Percentiles rank a stretch among this genome's conserved stretches.
Conservation (phyloP, 179 eudicot genomes). For the Carnegiea gigantea region DNA sequence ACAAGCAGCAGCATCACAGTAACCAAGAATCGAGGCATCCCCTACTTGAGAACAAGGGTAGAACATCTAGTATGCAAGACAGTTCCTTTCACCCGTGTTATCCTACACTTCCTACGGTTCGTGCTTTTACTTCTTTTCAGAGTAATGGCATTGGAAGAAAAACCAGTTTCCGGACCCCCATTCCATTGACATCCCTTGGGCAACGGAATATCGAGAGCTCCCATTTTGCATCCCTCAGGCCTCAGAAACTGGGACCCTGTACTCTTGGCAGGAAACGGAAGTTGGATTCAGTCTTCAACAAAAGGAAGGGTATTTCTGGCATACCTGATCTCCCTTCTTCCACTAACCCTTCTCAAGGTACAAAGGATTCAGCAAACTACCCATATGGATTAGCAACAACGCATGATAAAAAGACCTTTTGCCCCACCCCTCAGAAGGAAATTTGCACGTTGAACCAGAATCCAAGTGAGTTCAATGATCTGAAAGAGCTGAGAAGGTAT, state of each 20-base stretch:
- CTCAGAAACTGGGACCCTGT: not conserved
- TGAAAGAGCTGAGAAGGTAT: slow-evolving; percentile 15
- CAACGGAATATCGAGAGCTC: slow-evolving; percentile 30
- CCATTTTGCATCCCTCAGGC: slow-evolving; percentile 17
- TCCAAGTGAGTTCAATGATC: slow-evolving; percentile 38
- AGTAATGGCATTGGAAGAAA: slow-evolving; percentile 14
- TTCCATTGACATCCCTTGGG: slow-evolving; percentile 33
- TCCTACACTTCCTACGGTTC: slow-evolving; percentile 22
- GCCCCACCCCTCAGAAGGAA: slow-evolving; percentile 12
- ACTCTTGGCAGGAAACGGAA: slow-evolving; percentile 10
- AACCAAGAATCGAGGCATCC: slow-evolving; percentile 25
- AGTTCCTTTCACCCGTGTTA: slow-evolving; percentile 29
- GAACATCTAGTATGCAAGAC: slow-evolving; percentile 2
- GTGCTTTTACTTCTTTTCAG: slow-evolving; percentile 20
- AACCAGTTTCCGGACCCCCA: slow-evolving; percentile 19
- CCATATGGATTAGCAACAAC: not conserved
- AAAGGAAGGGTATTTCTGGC: slow-evolving; percentile 25
- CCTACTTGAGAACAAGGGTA: slow-evolving; percentile 20
- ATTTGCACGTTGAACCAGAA: slow-evolving; percentile 30
- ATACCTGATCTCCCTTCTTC: not conserved
- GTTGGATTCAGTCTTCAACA: slow-evolving; percentile 8
- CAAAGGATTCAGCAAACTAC: slow-evolving; percentile 13
- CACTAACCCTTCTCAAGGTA: not conserved
- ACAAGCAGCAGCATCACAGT: not conserved
- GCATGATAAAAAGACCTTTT: not conserved